Evolutionary conservation across 1,139 yeast genomes (phyloP).

Genomic region (Sugiyamaella grinbergsii): DNA sequence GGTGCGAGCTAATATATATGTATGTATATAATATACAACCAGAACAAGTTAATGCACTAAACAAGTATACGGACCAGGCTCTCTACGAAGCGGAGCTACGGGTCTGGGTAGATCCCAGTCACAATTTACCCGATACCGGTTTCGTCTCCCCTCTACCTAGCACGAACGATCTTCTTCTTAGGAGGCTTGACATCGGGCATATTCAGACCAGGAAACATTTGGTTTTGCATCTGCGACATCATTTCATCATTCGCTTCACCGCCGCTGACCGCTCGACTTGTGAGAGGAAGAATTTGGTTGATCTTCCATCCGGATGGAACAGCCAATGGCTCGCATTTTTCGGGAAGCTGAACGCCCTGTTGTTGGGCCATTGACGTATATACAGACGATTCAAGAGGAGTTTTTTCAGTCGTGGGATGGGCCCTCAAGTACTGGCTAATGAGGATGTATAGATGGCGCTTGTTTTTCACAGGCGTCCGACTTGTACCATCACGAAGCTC

Average conservation of each 20-base stretch:
- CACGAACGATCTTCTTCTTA: conserved; percentile 32
- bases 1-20: too few relatives aligned
- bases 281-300: conserved; percentile 84
- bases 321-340: conserved; percentile 65
- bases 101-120: not conserved
- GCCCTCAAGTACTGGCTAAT: conserved; percentile 63
- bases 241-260: conserved; percentile 79
- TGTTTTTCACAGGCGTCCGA: conserved; percentile 49
- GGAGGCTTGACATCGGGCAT: conserved; percentile 34
- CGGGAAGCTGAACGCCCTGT: conserved; percentile 53
- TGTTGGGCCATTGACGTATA: conserved; percentile 45
- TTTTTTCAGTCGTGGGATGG: conserved; percentile 72
- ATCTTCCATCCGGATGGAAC: conserved; percentile 79
- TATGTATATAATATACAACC: not conserved
- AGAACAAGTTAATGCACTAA: not conserved
- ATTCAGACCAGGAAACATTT: conserved; percentile 39
- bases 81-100: not conserved
- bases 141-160: too few relatives aligned
- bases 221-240: conserved; percentile 48
- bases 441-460: conserved; percentile 64
- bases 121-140: not conserved
- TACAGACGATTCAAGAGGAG: conserved; percentile 62
- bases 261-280: conserved; percentile 74
- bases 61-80: not conserved
- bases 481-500: conserved; percentile 35